Evolutionary conservation across 768 basidiomycete genomes (phyloP).

Genomic region (Macrolepiota fuliginosa): DNA sequence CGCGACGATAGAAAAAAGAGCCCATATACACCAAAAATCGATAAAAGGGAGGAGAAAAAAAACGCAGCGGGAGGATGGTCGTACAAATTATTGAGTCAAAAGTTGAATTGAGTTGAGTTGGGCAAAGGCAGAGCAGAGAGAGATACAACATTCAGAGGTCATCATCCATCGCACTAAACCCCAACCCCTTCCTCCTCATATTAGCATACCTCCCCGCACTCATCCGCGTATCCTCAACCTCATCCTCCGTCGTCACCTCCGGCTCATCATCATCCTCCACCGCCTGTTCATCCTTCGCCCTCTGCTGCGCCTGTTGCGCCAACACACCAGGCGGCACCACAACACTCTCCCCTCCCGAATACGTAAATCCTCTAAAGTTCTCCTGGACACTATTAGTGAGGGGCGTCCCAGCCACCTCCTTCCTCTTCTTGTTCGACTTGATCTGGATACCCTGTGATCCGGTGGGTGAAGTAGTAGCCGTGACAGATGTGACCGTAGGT

Average conservation of each 20-base stretch:
- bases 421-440: slow-evolving; percentile 36
- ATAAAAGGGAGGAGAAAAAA: slow-evolving; percentile 4
- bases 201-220: slow-evolving; percentile 72
- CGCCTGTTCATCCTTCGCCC: slow-evolving; percentile 52
- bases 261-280: slow-evolving; percentile 49
- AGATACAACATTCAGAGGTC: slow-evolving; percentile 27
- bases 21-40: slow-evolving; percentile 1
- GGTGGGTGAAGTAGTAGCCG: slow-evolving; percentile 13
- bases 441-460: slow-evolving; percentile 48
- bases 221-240: slow-evolving; percentile 62
- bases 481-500: too few species aligned
- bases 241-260: slow-evolving; percentile 68
- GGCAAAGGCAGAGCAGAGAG: not conserved
- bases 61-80: slow-evolving; percentile 1
- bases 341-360: slow-evolving; percentile 72
- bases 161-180: slow-evolving; percentile 40
- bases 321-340: slow-evolving; percentile 27
- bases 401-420: slow-evolving; percentile 56
- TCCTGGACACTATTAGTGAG: slow-evolving; percentile 93
- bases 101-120: too few species aligned
- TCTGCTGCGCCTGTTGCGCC: slow-evolving; percentile 3
- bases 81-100: not conserved
- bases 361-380: slow-evolving; percentile 95
- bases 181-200: slow-evolving; percentile 45
- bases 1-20: not conserved